Evolutionary conservation across 83 land plant species (phyloP).

Genomic region (Picea abies): DNA sequence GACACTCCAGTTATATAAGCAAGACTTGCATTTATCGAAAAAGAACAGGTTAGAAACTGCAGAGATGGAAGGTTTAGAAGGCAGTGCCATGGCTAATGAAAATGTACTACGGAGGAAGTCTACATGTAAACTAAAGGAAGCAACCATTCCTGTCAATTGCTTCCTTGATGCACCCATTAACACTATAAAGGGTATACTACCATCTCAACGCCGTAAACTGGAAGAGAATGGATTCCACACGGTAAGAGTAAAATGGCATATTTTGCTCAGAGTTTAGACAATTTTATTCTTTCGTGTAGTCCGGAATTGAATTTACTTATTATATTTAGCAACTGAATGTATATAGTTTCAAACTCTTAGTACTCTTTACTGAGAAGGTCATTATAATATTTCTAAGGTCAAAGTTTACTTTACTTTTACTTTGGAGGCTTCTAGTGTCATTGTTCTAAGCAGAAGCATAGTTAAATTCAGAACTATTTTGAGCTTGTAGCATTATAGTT

Average conservation of each 20-base stretch:
- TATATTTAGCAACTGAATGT: neutral
- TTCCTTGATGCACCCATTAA: constrained; percentile 48
- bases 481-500: neutral
- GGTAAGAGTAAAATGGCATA: constrained; percentile 25
- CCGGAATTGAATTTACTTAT: neutral
- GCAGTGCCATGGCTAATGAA: neutral
- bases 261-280: neutral
- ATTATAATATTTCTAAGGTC: neutral
- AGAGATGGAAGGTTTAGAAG: neutral
- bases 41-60: neutral
- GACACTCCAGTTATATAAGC: neutral
- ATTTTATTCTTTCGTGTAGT: neutral
- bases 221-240: constrained; percentile 61
- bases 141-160: constrained; percentile 10
- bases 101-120: neutral
- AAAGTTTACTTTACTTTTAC: neutral
- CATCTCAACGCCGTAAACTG: constrained; percentile 33
- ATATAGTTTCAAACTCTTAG: neutral
- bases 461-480: no score
- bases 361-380: neutral
- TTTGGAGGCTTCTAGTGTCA: neutral
- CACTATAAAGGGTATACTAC: constrained; percentile 32
- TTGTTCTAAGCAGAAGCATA: no score
- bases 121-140: neutral
- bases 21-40: neutral